Conservation (phyloP, 2,329 filamentous ascomycete genomes). For the Penicillium expansum region DNA sequence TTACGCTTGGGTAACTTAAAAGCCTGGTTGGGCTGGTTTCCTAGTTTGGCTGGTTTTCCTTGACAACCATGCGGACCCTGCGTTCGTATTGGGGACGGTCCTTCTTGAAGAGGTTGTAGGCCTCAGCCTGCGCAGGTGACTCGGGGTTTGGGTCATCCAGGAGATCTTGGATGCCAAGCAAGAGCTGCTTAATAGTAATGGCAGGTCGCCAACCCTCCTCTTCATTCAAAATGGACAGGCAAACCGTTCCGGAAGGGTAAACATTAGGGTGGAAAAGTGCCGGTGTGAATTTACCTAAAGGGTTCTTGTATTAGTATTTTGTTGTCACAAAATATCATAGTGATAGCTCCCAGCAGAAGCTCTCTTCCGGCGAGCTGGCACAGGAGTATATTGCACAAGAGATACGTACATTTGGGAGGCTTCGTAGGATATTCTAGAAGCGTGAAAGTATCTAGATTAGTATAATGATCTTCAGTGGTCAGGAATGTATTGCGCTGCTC, state of each 20-base stretch:
- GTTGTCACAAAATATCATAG: not conserved
- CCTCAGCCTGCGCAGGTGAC: constrained; percentile 92
- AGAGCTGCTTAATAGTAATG: constrained; percentile 97
- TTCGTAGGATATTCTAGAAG: constrained; percentile 91
- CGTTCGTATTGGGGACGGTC: constrained; percentile 84
- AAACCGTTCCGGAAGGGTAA: constrained; percentile 96
- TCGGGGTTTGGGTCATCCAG: constrained; percentile 97
- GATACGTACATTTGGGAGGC: constrained; percentile 85
- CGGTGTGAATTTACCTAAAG: constrained; percentile 85
- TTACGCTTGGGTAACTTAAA: constrained; percentile 3
- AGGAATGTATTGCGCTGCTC: constrained; percentile 36
- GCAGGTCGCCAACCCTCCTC: constrained; percentile 98
- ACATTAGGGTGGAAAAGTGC: constrained; percentile 98
- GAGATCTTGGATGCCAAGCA: constrained; percentile 92
- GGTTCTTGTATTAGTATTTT: not conserved
- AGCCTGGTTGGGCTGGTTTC: constrained; percentile 72
- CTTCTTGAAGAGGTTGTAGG: constrained; percentile 95
- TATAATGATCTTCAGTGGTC: constrained; percentile 5
- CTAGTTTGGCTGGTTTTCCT: constrained; percentile 82
- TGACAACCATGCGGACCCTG: constrained; percentile 80
- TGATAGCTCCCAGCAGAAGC: not conserved
- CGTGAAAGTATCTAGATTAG: constrained; percentile 13
- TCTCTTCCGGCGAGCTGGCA: no score
- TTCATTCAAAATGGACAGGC: constrained; percentile 94
- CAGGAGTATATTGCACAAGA: not conserved